These are phyloP conservation scores for Cubamyces sp. DNA, from an alignment of 768 basidiomycete genomes.

Conservation along the genomic window DNA sequence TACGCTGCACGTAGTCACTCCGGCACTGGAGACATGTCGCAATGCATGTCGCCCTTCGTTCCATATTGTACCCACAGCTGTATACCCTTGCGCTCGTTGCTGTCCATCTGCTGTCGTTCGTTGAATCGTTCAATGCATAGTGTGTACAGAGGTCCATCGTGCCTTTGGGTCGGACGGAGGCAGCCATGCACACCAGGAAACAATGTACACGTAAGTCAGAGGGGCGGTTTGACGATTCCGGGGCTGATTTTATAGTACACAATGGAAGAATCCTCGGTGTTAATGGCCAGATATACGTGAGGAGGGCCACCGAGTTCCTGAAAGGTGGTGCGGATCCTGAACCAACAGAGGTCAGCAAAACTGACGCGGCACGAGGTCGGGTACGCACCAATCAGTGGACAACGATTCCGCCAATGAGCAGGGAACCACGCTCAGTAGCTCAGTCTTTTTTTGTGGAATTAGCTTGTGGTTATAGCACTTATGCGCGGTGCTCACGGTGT, in stretches of 20 bases:
- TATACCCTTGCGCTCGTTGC: conserved; percentile 10
- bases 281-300: conserved; percentile 70
- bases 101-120: conserved; percentile 7
- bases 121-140: background rate
- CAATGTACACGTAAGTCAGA: conserved; percentile 36
- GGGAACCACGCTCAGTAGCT: conserved; percentile 58
- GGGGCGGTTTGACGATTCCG: conserved; percentile 75
- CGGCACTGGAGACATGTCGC: background rate
- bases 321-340: conserved; percentile 62
- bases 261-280: conserved; percentile 77
- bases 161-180: background rate
- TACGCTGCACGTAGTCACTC: conserved; percentile 6
- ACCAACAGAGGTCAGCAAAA: background rate
- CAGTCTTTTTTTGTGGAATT: conserved; percentile 39
- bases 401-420: conserved; percentile 70
- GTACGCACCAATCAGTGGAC: conserved; percentile 60
- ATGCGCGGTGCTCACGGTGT: conserved; percentile 43
- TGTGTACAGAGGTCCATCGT: background rate
- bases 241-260: conserved; percentile 84
- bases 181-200: background rate
- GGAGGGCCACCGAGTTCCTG: conserved; percentile 47
- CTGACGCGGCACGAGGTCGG: background rate
- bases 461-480: background rate
- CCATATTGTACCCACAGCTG: conserved; percentile 5
- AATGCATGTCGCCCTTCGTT: background rate